A percentile compares a stretch with the other conserved stretches of the same genome.
Evolutionary conservation across 345 rosid species (phyloP).

Genomic region (Dipteronia sinensis): DNA sequence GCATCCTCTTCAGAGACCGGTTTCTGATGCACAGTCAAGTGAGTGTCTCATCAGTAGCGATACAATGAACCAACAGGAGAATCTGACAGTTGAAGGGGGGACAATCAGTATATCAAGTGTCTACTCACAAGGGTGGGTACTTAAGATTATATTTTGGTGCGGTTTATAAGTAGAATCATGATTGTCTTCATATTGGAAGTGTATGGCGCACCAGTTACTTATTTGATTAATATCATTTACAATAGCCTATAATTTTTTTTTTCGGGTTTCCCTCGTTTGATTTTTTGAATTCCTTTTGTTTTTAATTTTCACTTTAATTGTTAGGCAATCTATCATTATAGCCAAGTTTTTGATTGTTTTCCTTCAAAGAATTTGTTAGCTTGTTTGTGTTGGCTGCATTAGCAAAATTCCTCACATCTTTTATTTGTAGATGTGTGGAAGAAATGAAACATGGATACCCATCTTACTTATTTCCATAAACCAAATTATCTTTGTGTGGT

Average conservation of each 20-base stretch:
- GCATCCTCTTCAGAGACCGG: constrained; percentile 47
- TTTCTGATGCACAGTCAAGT: constrained; percentile 56
- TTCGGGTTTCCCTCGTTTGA: background rate
- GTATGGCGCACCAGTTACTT: constrained; percentile 1
- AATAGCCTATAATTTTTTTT: background rate
- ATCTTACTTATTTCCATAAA: background rate
- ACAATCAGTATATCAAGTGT: constrained; percentile 85
- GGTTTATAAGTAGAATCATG: background rate
- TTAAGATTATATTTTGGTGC: background rate
- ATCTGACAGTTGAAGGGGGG: constrained; percentile 84
- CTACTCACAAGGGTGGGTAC: constrained; percentile 69
- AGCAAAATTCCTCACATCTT: background rate
- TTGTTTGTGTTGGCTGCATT: constrained; percentile 1
- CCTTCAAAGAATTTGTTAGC: background rate
- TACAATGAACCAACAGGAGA: constrained; percentile 51
- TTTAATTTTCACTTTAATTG: background rate
- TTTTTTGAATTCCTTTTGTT: background rate
- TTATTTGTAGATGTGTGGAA: background rate
- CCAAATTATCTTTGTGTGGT: background rate
- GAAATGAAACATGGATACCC: background rate
- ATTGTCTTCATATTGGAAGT: constrained; percentile 14
- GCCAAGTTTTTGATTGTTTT: background rate
- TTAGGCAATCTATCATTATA: background rate
- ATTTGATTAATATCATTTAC: constrained; percentile 3
- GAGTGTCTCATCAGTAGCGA: constrained; percentile 58